Evolutionary conservation across 306 rosid genomes (phyloP).

Genomic region (Elaeagnus macrophylla): DNA sequence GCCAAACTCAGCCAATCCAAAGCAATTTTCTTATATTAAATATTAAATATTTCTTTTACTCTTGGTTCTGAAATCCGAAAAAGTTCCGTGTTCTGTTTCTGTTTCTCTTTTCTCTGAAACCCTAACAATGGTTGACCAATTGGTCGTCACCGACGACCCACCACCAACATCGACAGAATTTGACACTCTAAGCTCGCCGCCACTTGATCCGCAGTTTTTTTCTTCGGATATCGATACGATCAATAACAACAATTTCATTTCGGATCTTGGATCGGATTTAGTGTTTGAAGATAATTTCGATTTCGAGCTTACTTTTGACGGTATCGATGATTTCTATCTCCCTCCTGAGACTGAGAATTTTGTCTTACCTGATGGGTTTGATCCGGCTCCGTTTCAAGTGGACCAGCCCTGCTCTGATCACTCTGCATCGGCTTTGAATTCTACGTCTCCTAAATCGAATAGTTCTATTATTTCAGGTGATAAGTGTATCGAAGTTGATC

Average conservation of each 20-base stretch:
- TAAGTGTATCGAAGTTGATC: constrained; percentile 17
- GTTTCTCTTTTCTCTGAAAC: neutral
- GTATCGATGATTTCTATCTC: constrained; percentile 35
- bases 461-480: constrained; percentile 27
- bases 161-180: constrained; percentile 21
- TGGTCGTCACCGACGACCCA: constrained; percentile 8
- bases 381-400: constrained; percentile 3
- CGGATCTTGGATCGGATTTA: constrained; percentile 35
- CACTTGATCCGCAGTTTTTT: constrained; percentile 46
- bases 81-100: neutral
- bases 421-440: neutral
- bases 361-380: constrained; percentile 35
- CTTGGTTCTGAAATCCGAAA: neutral
- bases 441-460: constrained; percentile 32
- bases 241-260: constrained; percentile 13
- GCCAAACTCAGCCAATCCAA: no score
- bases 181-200: constrained; percentile 41
- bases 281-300: constrained; percentile 38
- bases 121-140: constrained; percentile 30
- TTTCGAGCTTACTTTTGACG: constrained; percentile 66
- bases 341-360: constrained; percentile 57
- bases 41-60: no score
- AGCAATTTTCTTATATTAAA: no score
- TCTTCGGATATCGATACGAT: constrained; percentile 11
- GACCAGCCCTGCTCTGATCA: constrained; percentile 1